These are phyloP conservation scores for Cylindrotheca closterium DNA, from an alignment of 108 stramenopile genomes.

Conservation along the genomic window DNA sequence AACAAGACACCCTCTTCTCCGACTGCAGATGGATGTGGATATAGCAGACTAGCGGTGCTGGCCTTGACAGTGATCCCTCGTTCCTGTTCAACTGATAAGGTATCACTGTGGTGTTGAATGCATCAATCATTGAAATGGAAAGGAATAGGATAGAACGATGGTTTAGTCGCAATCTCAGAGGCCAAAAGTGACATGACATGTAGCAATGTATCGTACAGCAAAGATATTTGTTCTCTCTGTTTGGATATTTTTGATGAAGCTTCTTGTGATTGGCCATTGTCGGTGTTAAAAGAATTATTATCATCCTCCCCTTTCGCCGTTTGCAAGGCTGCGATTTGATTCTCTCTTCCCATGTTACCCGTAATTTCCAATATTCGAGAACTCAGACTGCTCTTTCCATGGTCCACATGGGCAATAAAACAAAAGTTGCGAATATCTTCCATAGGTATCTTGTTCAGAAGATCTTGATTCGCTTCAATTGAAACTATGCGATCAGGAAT, in stretches of 20 bases:
- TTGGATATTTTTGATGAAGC: not conserved
- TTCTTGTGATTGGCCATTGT: slow-evolving; percentile 4
- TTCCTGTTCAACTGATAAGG: slow-evolving; percentile 92
- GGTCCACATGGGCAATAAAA: slow-evolving; percentile 91
- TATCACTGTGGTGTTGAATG: slow-evolving; percentile 52
- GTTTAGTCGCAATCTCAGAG: not conserved
- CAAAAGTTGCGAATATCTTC: slow-evolving; percentile 83
- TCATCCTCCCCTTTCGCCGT: slow-evolving; percentile 9
- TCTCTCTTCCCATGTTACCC: slow-evolving; percentile 72
- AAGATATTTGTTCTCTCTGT: slow-evolving; percentile 81
- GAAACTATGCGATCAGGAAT: slow-evolving; percentile 37
- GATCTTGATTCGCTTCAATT: slow-evolving; percentile 56
- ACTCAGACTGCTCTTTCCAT: slow-evolving; percentile 89
- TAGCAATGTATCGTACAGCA: slow-evolving; percentile 41
- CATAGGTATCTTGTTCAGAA: slow-evolving; percentile 69
- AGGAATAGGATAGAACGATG: not conserved
- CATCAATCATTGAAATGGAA: not conserved
- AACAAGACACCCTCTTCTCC: slow-evolving; percentile 69
- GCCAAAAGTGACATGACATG: not conserved
- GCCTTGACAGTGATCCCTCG: slow-evolving; percentile 98
- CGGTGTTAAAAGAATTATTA: not conserved
- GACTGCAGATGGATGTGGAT: slow-evolving; percentile 75
- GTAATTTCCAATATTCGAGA: slow-evolving; percentile 85
- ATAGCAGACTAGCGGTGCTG: slow-evolving; percentile 95
- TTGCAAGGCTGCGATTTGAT: slow-evolving; percentile 56